Percentiles rank a stretch among this genome's conserved stretches.
phyloP scores from a whole-genome alignment of 164 flowering plant species.

The Tinospora cordifolia region DNA sequence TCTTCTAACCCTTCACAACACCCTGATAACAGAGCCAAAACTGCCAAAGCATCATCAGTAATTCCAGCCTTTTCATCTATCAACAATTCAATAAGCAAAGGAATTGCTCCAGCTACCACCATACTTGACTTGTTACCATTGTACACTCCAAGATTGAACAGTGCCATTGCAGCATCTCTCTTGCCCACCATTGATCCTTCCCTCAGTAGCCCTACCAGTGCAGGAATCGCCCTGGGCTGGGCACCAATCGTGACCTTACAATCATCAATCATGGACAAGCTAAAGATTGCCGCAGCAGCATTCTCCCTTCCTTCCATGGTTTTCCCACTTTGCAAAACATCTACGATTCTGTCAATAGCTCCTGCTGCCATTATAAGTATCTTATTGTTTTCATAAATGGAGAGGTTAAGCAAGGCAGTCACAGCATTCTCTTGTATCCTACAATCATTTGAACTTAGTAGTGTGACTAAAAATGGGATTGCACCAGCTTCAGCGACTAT shows the following conservation, averaged over 20 bases:
- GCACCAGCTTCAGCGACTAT: slow-evolving; percentile 76
- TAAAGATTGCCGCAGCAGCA: slow-evolving; percentile 70
- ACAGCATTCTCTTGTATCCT: slow-evolving; percentile 69
- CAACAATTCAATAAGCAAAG: slow-evolving; percentile 42
- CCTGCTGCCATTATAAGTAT: slow-evolving; percentile 54
- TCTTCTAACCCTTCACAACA: slow-evolving; percentile 47
- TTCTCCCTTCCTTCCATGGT: slow-evolving; percentile 79
- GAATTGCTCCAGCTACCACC: slow-evolving; percentile 53
- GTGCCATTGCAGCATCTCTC: slow-evolving; percentile 70
- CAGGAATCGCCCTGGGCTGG: slow-evolving; percentile 45
- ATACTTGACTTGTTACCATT: slow-evolving; percentile 37
- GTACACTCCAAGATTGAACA: slow-evolving; percentile 47
- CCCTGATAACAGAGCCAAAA: slow-evolving; percentile 43
- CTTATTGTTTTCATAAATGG: slow-evolving; percentile 61
- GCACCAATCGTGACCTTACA: slow-evolving; percentile 55
- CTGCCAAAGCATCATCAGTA: slow-evolving; percentile 53
- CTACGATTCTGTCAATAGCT: slow-evolving; percentile 42
- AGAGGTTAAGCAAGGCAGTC: slow-evolving; percentile 64
- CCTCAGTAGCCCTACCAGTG: slow-evolving; percentile 43
- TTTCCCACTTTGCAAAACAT: slow-evolving; percentile 43
- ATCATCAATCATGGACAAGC: slow-evolving; percentile 62
- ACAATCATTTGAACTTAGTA: slow-evolving; percentile 46
- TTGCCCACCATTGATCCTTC: slow-evolving; percentile 67
- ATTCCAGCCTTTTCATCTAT: slow-evolving; percentile 63
- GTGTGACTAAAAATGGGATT: slow-evolving; percentile 55